Conservation (phyloP, 441 rosid genomes). For the Euphorbia celastroides region DNA sequence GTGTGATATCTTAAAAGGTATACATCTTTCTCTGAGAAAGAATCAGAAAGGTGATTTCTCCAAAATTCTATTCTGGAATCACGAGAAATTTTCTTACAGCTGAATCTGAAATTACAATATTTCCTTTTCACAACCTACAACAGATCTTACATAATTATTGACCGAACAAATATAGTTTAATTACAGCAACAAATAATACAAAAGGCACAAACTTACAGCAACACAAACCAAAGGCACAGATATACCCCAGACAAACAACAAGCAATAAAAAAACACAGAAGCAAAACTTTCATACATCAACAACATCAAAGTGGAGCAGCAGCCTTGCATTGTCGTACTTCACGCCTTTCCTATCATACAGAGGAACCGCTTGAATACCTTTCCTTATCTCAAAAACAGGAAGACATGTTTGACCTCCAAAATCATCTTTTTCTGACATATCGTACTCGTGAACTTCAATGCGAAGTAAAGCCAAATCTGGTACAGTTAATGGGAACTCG, state of each 20-base stretch:
- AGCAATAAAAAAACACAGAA: slow-evolving; percentile 9
- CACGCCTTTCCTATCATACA: slow-evolving; percentile 40
- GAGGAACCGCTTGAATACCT: slow-evolving; percentile 62
- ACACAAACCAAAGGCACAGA: background rate
- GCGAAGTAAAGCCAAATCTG: slow-evolving; percentile 64
- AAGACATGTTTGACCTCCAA: slow-evolving; percentile 73
- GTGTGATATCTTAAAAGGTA: too few species aligned
- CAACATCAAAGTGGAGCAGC: slow-evolving; percentile 56
- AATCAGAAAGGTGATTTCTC: too few species aligned
- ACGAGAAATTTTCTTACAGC: too few species aligned
- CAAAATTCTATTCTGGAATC: too few species aligned
- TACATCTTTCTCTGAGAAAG: too few species aligned
- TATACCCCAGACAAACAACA: background rate
- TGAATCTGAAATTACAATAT: too few species aligned
- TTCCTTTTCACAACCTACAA: too few species aligned
- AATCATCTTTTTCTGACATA: slow-evolving; percentile 71
- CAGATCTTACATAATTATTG: background rate
- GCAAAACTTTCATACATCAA: slow-evolving; percentile 25
- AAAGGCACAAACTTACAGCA: background rate
- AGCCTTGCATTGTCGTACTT: slow-evolving; percentile 60
- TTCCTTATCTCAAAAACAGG: slow-evolving; percentile 55
- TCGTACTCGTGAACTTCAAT: slow-evolving; percentile 75
- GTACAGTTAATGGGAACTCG: slow-evolving; percentile 70
- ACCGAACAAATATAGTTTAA: background rate
- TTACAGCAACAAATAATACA: background rate